phyloP scores from a whole-genome alignment of 164 flowering plant genomes.

The Liriodendron chinense region DNA sequence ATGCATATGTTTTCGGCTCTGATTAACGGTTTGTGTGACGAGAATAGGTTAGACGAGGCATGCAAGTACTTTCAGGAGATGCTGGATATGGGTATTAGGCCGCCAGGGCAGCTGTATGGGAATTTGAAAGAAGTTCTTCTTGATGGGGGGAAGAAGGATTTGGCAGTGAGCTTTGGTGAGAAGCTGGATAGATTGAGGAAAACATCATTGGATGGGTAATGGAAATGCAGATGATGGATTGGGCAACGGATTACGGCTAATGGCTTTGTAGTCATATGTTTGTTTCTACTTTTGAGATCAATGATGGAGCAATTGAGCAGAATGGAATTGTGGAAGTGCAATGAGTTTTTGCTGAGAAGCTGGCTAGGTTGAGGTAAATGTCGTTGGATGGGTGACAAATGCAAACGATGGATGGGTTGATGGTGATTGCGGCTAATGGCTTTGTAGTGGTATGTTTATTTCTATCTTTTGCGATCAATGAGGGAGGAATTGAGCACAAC shows the following conservation, averaged over 20 bases:
- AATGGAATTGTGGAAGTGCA: slow-evolving; percentile 10
- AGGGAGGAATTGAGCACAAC: too few species aligned
- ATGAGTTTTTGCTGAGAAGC: slow-evolving; percentile 34
- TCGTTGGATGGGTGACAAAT: slow-evolving; percentile 32
- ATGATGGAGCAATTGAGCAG: too few species aligned
- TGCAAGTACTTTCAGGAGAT: slow-evolving; percentile 70
- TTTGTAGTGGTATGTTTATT: too few species aligned
- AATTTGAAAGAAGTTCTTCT: slow-evolving; percentile 63
- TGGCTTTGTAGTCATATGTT: too few species aligned
- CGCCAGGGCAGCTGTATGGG: slow-evolving; percentile 62
- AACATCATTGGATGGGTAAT: slow-evolving; percentile 36
- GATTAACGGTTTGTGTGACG: slow-evolving; percentile 57
- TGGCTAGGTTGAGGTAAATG: slow-evolving; percentile 51
- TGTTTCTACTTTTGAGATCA: too few species aligned
- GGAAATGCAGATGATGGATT: background rate
- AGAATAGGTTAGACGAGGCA: slow-evolving; percentile 65
- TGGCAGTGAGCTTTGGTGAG: slow-evolving; percentile 36
- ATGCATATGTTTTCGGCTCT: slow-evolving; percentile 77
- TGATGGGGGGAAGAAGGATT: slow-evolving; percentile 60
- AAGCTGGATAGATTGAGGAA: slow-evolving; percentile 57
- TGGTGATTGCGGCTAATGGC: too few species aligned
- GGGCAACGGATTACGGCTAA: background rate
- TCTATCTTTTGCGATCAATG: too few species aligned
- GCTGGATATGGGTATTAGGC: slow-evolving; percentile 80
- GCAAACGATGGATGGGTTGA: too few species aligned